phyloP scores from a whole-genome alignment of 2,329 filamentous ascomycete genomes.

The Fusarium guadeloupense region DNA sequence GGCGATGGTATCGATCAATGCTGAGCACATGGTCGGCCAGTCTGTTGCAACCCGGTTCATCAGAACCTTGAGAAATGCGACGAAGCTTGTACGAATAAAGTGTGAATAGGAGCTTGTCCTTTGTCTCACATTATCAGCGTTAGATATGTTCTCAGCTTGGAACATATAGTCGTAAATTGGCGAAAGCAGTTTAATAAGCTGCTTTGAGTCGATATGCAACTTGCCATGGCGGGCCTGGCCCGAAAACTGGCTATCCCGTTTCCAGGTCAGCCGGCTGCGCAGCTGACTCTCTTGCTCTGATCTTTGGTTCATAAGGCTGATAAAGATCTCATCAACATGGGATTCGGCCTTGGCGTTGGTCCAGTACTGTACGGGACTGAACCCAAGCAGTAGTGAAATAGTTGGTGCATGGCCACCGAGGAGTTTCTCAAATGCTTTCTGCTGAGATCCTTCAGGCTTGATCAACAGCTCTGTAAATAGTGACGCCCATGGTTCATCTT shows the following conservation, averaged over 20 bases:
- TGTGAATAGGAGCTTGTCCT: slow-evolving; percentile 37
- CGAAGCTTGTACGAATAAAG: slow-evolving; percentile 53
- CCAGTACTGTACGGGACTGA: slow-evolving; percentile 60
- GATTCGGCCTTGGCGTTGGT: slow-evolving; percentile 57
- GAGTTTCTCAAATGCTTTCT: slow-evolving; percentile 50
- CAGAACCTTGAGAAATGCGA: slow-evolving; percentile 51
- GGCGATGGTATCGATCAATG: slow-evolving; percentile 44
- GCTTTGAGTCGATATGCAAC: slow-evolving; percentile 48
- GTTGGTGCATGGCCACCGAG: slow-evolving; percentile 59
- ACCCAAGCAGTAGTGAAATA: slow-evolving; percentile 60
- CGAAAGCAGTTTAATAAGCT: slow-evolving; percentile 53
- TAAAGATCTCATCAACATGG: slow-evolving; percentile 51
- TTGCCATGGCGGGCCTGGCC: slow-evolving; percentile 30
- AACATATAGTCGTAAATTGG: slow-evolving; percentile 59
- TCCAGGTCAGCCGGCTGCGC: slow-evolving; percentile 50
- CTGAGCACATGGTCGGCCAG: slow-evolving; percentile 44
- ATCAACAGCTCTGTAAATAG: slow-evolving; percentile 60
- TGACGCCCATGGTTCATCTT: slow-evolving; percentile 53
- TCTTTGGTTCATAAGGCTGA: slow-evolving; percentile 34
- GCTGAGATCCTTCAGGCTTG: slow-evolving; percentile 39
- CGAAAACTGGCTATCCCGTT: slow-evolving; percentile 47
- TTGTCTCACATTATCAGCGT: slow-evolving; percentile 9
- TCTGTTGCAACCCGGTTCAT: slow-evolving; percentile 48
- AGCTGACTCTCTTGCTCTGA: slow-evolving; percentile 35
- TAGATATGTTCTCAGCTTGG: slow-evolving; percentile 47